Evolutionary conservation across 768 basidiomycete species (phyloP), one percentile per base, ranked within the genome.

Genomic region (Tubosaeta brunneosetosa): DNA sequence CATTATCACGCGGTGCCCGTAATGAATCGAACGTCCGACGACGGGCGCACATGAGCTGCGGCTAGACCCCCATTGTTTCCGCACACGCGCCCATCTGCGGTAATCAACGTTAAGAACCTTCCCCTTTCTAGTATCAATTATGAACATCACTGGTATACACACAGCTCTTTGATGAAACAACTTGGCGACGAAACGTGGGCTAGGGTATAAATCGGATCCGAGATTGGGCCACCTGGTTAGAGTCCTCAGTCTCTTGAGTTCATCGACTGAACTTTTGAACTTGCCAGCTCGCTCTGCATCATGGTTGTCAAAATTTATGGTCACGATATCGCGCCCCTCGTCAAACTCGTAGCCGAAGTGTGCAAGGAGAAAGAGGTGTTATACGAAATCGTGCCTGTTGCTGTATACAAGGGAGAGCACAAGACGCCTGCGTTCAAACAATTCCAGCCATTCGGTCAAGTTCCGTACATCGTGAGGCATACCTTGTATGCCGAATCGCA

Each of bases 241-340:
- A 9, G 3, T 22, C 13, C 16, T 3, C 32, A 36, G 5, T 41
- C 27, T 40, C 14, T 41, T 22, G 1, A 37, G n/a, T 36, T 25
- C 50, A 13, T 31, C 43, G 1, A 38, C 29, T n/a, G 11, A 47
- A 47, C 41, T 27, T 10, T 31, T 17, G 12, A 1, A 4, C 22
- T 37, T 45, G 25, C 49, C 37, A 31, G 16, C 16, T 44, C 22
- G 3, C 29, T 29, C 8, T 27, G 33, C 14, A 22, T 42, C 38
- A 79, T 79, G 77, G 71, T 73, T 27, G 58, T 79, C 55, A 77
- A 75, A 56, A 71, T 80, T 13, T 71, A 75, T 49, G 77, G 76
- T 11, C 58, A 53, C n/a, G 45, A 66, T 0, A 13, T 56, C 31
- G 75, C 75, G 8, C 71, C 73, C 16, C 71, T 68, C 63, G 73